phyloP scores from a whole-genome alignment of 306 rosid genomes.

The Trifolium dubium region DNA sequence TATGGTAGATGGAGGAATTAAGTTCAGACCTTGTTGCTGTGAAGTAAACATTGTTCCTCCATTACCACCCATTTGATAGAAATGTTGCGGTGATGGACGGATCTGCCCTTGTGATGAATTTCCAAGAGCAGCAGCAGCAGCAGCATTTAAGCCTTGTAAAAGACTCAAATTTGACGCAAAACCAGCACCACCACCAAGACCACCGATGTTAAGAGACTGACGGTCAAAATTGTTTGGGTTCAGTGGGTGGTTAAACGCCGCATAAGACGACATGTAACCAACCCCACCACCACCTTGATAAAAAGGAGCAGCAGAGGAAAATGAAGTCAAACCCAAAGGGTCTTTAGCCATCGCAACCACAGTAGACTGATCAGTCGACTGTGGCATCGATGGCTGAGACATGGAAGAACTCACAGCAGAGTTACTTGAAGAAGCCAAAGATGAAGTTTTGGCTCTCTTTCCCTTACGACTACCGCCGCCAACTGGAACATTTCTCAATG shows the following conservation, averaged over 20 bases:
- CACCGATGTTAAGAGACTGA: constrained; percentile 19
- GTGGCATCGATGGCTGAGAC: neutral
- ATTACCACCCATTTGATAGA: constrained; percentile 37
- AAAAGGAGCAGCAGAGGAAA: constrained; percentile 7
- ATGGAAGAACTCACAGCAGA: constrained; percentile 31
- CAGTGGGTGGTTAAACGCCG: constrained; percentile 41
- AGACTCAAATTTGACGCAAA: constrained; percentile 51
- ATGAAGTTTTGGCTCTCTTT: constrained; percentile 45
- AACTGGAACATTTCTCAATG: constrained; percentile 68
- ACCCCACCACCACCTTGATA: constrained; percentile 36
- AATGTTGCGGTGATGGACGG: constrained; percentile 20
- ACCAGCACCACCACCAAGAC: neutral
- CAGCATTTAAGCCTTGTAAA: constrained; percentile 49
- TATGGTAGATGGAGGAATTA: constrained; percentile 41
- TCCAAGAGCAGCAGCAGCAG: constrained; percentile 35
- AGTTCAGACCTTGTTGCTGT: constrained; percentile 24
- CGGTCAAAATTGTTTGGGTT: constrained; percentile 28
- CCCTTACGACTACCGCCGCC: constrained; percentile 65
- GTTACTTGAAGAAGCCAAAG: neutral
- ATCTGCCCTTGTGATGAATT: constrained; percentile 36
- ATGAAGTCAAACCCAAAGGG: neutral
- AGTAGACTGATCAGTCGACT: neutral
- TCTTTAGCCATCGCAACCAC: neutral
- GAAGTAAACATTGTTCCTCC: constrained; percentile 23
- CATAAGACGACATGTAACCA: constrained; percentile 50